Conservation (phyloP, 306 rosid genomes). For the Lathyrus oleraceus region DNA sequence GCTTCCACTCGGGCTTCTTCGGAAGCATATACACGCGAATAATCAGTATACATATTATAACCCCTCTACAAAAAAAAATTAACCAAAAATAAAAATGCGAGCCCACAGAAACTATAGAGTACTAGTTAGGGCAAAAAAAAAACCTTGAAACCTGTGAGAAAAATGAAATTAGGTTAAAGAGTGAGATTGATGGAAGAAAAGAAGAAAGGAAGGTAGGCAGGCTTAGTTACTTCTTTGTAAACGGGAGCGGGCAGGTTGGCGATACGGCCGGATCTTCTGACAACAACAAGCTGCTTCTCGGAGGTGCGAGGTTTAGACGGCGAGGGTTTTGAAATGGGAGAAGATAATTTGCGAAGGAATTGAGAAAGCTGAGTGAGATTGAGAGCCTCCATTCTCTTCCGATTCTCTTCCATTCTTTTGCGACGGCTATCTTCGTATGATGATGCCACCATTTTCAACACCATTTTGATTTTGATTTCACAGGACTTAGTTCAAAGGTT, state of each 20-base stretch:
- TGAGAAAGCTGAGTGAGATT: conserved; percentile 61
- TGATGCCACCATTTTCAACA: conserved; percentile 54
- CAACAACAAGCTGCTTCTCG: conserved; percentile 48
- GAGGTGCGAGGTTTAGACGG: conserved; percentile 46
- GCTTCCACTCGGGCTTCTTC: conserved; percentile 62
- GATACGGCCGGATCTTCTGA: conserved; percentile 73
- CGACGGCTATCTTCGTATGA: conserved; percentile 67
- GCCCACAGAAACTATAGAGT: neutral
- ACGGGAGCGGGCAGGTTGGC: conserved; percentile 60
- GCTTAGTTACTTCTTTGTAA: conserved; percentile 59
- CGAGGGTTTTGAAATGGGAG: conserved; percentile 52
- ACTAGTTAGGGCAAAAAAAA: neutral
- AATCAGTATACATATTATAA: conserved; percentile 55
- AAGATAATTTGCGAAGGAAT: conserved; percentile 42
- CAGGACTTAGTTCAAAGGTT: neutral
- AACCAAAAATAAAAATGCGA: neutral
- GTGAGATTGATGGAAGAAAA: neutral
- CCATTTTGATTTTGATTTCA: conserved; percentile 31
- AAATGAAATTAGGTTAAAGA: neutral
- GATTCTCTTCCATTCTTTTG: conserved; percentile 68
- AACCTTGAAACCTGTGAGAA: conserved; percentile 57
- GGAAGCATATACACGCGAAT: conserved; percentile 61
- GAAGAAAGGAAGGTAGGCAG: neutral
- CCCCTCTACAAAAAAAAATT: neutral
- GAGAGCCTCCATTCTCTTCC: conserved; percentile 73